A percentile compares a stretch with the other conserved stretches of the same genome.
These are phyloP conservation scores for Puccinellia tenuiflora DNA, from an alignment of 176 grass and related monocot genomes.

Conservation along the genomic window DNA sequence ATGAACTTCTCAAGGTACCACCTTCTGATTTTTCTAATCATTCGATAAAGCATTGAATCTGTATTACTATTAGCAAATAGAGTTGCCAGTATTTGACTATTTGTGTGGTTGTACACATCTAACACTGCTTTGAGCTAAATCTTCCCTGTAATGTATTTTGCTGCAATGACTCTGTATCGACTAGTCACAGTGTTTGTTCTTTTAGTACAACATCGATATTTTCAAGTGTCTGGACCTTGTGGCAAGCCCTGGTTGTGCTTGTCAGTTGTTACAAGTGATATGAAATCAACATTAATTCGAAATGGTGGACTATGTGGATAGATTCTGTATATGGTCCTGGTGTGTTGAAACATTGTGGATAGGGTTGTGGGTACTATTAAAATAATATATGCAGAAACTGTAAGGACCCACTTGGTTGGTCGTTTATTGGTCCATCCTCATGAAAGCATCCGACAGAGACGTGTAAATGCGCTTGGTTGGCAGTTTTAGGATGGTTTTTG, in stretches of 20 bases:
- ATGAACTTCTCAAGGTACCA: slow-evolving; percentile 76
- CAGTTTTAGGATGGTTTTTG: too few relatives aligned
- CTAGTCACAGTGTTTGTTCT: neutral
- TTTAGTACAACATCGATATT: neutral
- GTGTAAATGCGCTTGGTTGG: too few relatives aligned
- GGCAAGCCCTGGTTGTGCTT: neutral
- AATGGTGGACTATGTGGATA: neutral
- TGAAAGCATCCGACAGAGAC: too few relatives aligned
- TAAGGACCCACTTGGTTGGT: too few relatives aligned
- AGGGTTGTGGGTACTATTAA: neutral
- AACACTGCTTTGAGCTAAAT: neutral
- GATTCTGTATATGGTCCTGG: neutral
- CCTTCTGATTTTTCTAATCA: neutral
- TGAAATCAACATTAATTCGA: neutral
- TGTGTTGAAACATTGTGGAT: neutral
- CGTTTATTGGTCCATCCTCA: too few relatives aligned
- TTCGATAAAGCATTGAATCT: neutral
- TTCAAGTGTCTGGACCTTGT: neutral
- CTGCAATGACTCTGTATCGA: neutral
- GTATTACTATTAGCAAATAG: neutral
- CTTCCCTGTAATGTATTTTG: neutral
- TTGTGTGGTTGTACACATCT: slow-evolving; percentile 7
- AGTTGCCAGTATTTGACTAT: neutral
- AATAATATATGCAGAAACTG: neutral
- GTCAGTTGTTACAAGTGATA: neutral